These are phyloP conservation scores for Dalbergia cultrata DNA, from an alignment of 306 rosid genomes.

Conservation along the genomic window DNA sequence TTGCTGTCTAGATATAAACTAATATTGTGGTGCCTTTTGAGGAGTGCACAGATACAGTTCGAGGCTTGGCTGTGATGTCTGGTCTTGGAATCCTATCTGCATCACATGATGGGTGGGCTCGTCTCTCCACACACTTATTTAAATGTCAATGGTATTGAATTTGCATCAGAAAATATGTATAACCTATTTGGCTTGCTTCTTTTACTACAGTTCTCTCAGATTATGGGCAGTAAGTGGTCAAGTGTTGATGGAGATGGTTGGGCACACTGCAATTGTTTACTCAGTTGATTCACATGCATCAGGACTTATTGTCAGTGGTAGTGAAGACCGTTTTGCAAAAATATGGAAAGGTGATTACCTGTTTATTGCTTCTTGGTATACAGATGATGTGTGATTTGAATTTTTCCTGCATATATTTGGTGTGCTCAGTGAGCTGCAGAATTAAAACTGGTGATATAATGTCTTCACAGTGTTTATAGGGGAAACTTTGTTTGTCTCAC, in stretches of 20 bases:
- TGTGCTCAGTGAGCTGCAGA: conserved; percentile 18
- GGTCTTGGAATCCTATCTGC: conserved; percentile 88
- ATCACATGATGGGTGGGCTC: conserved; percentile 93
- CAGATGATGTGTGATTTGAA: conserved; percentile 33
- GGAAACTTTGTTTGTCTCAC: not conserved
- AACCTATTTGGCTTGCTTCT: conserved; percentile 45
- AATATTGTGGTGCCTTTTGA: conserved; percentile 41
- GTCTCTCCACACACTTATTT: conserved; percentile 35
- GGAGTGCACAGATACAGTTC: conserved; percentile 83
- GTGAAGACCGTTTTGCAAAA: conserved; percentile 91
- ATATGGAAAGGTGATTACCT: conserved; percentile 87
- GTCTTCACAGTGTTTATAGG: conserved; percentile 16
- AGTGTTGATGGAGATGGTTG: conserved; percentile 92
- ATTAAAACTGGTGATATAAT: conserved; percentile 3
- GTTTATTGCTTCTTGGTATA: conserved; percentile 30
- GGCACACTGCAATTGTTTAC: conserved; percentile 90
- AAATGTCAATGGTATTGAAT: conserved; percentile 40
- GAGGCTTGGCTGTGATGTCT: conserved; percentile 89
- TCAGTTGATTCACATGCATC: conserved; percentile 92
- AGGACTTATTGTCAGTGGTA: conserved; percentile 87
- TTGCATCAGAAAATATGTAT: conserved; percentile 28
- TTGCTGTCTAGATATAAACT: conserved; percentile 24
- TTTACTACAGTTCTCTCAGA: conserved; percentile 76
- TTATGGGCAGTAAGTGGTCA: conserved; percentile 90
- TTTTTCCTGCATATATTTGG: conserved; percentile 34